These are phyloP conservation scores for Podaxis sp. DNA, from an alignment of 768 basidiomycete genomes.

Conservation along the genomic window DNA sequence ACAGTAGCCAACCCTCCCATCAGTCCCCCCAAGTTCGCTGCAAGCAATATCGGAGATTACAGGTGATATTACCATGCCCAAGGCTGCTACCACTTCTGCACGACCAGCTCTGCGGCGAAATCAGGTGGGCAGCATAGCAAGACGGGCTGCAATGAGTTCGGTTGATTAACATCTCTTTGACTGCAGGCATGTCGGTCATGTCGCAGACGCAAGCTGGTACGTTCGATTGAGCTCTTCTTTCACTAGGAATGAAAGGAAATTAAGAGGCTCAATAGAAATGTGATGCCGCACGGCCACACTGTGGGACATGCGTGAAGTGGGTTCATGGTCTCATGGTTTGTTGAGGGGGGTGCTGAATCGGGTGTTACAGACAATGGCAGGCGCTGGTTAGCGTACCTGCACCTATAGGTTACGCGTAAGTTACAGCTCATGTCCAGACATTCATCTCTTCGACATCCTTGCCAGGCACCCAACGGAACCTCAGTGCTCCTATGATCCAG, in stretches of 20 bases:
- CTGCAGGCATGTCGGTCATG: slow-evolving; percentile 78
- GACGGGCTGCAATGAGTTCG: neutral
- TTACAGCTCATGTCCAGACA: slow-evolving; percentile 7
- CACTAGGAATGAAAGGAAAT: neutral
- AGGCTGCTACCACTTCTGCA: slow-evolving; percentile 46
- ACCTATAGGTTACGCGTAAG: slow-evolving; percentile 80
- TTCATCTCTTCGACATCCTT: slow-evolving; percentile 14
- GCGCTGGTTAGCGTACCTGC: slow-evolving; percentile 81
- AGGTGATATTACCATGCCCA: slow-evolving; percentile 55
- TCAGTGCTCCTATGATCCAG: slow-evolving; percentile 83
- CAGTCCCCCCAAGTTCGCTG: neutral
- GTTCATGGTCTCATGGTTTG: slow-evolving; percentile 25
- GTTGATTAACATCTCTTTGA: slow-evolving; percentile 2
- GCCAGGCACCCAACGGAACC: slow-evolving; percentile 81
- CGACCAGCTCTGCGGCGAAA: slow-evolving; percentile 77
- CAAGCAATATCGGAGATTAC: neutral
- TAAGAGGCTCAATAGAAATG: slow-evolving; percentile 65
- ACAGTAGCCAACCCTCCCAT: neutral
- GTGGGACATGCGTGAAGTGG: slow-evolving; percentile 81
- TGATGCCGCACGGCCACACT: slow-evolving; percentile 84
- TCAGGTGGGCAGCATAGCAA: slow-evolving; percentile 45
- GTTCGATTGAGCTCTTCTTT: slow-evolving; percentile 24
- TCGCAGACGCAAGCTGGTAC: slow-evolving; percentile 80
- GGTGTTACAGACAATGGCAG: slow-evolving; percentile 66
- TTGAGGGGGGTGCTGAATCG: slow-evolving; percentile 6